Percentiles rank a stretch among this genome's conserved stretches.
Evolutionary conservation across 108 stramenopile species (phyloP).

Genomic region (Cyclotella choctawhatcheeana): DNA sequence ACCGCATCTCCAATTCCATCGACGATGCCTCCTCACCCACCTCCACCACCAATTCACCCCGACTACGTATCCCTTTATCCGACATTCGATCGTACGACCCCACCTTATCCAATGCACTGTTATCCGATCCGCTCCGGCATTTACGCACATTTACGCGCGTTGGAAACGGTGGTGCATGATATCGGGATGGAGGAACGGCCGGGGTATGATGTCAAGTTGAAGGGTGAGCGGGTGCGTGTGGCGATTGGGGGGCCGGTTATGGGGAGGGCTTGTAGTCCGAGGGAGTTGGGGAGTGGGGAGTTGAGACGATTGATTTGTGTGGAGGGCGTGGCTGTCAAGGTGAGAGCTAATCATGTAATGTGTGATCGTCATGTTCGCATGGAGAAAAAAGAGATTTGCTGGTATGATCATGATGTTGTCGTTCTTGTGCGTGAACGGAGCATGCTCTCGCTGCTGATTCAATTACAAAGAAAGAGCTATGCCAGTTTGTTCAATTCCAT

Average conservation of each 20-base stretch:
- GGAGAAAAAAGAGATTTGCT: too few species aligned
- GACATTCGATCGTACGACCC: slow-evolving; percentile 75
- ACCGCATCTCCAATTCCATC: slow-evolving; percentile 9
- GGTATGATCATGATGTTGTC: too few species aligned
- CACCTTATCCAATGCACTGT: slow-evolving; percentile 55
- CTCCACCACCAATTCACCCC: slow-evolving; percentile 54
- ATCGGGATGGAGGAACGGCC: slow-evolving; percentile 75
- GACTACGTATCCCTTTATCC: slow-evolving; percentile 65
- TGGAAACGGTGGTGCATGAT: slow-evolving; percentile 80
- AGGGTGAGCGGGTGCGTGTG: slow-evolving; percentile 58
- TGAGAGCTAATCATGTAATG: slow-evolving; percentile 14
- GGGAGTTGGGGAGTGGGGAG: slow-evolving; percentile 65
- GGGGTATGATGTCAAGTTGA: slow-evolving; percentile 57
- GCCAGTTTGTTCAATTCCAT: too few species aligned
- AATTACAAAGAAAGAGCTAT: too few species aligned
- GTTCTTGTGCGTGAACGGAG: too few species aligned
- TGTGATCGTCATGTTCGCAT: too few species aligned
- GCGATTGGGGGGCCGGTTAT: slow-evolving; percentile 75
- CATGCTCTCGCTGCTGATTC: too few species aligned
- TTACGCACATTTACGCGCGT: slow-evolving; percentile 78
- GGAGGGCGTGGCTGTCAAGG: slow-evolving; percentile 98
- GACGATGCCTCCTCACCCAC: slow-evolving; percentile 5
- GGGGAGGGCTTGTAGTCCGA: slow-evolving; percentile 68
- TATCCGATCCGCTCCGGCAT: slow-evolving; percentile 78
- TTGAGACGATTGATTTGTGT: slow-evolving; percentile 92